These are phyloP conservation scores for Geoglossum glabrum DNA, from an alignment of 495 filamentous ascomycete species.

Conservation along the genomic window DNA sequence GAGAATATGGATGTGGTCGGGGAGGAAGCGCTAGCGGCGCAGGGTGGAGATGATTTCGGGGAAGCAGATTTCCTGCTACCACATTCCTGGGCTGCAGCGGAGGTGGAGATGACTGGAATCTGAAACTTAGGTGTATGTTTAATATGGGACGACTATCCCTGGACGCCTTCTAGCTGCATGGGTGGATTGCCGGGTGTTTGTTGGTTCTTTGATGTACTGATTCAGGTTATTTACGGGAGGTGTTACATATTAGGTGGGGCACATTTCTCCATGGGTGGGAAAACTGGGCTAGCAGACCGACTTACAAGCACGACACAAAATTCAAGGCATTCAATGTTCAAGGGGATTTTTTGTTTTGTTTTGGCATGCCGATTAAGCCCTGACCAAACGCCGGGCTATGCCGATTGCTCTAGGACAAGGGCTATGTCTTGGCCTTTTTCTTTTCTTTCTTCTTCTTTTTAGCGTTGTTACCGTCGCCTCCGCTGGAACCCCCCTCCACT, in stretches of 20 bases:
- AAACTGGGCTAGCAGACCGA: neutral
- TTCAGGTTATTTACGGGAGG: neutral
- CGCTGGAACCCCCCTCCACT: constrained; percentile 25
- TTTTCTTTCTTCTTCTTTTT: constrained; percentile 26
- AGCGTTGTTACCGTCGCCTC: constrained; percentile 20
- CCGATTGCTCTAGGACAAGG: neutral
- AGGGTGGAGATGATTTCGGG: constrained; percentile 38
- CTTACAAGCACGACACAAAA: neutral
- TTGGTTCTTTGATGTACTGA: neutral
- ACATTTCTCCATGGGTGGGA: neutral
- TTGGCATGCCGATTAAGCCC: neutral
- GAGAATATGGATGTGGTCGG: neutral
- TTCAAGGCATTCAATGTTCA: neutral
- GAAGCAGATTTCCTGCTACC: constrained; percentile 41
- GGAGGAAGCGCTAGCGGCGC: neutral
- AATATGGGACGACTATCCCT: neutral
- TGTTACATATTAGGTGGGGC: neutral
- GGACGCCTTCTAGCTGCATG: neutral
- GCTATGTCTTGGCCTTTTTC: constrained; percentile 27
- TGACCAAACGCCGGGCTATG: neutral
- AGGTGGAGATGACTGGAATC: constrained; percentile 1
- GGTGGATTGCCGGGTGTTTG: neutral
- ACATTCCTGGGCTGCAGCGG: neutral
- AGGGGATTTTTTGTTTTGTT: neutral
- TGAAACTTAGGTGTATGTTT: neutral